Percentiles rank a stretch among this genome's conserved stretches.
Conservation (phyloP, 306 rosid genomes). For the Morella rubra region DNA sequence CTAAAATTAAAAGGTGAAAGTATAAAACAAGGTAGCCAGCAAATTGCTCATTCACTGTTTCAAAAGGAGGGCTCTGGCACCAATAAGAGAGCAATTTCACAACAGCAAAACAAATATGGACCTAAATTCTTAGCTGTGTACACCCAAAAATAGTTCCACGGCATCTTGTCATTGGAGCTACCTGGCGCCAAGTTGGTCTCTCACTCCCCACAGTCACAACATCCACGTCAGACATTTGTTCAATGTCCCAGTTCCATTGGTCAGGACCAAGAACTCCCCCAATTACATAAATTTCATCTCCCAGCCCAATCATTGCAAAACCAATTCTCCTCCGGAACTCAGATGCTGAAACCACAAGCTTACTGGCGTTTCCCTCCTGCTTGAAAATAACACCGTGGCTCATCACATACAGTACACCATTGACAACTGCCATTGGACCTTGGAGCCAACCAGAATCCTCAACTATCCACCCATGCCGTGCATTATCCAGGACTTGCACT, state of each 20-base stretch:
- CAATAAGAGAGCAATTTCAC: constrained; percentile 24
- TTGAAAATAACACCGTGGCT: constrained; percentile 66
- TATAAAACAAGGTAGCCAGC: constrained; percentile 42
- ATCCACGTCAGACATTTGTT: constrained; percentile 83
- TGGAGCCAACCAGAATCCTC: constrained; percentile 83
- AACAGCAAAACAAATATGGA: constrained; percentile 30
- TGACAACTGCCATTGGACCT: constrained; percentile 86
- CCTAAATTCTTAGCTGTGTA: constrained; percentile 81
- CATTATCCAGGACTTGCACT: constrained; percentile 73
- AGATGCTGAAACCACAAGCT: constrained; percentile 61
- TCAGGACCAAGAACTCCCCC: constrained; percentile 93
- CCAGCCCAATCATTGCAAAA: constrained; percentile 74
- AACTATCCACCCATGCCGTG: constrained; percentile 66
- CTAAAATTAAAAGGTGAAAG: constrained; percentile 36
- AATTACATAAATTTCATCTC: constrained; percentile 70
- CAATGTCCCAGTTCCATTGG: constrained; percentile 68
- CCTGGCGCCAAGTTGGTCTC: constrained; percentile 83
- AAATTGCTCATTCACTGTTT: constrained; percentile 33
- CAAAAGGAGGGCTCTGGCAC: constrained; percentile 35
- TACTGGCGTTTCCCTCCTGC: constrained; percentile 56
- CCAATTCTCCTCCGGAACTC: constrained; percentile 86
- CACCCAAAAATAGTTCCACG: constrained; percentile 89
- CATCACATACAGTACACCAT: constrained; percentile 77
- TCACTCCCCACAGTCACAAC: constrained; percentile 70
- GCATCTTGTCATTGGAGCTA: constrained; percentile 83